phyloP scores from a whole-genome alignment of 1,284 basidiomycete genomes.

The Amylostereum areolatum region DNA sequence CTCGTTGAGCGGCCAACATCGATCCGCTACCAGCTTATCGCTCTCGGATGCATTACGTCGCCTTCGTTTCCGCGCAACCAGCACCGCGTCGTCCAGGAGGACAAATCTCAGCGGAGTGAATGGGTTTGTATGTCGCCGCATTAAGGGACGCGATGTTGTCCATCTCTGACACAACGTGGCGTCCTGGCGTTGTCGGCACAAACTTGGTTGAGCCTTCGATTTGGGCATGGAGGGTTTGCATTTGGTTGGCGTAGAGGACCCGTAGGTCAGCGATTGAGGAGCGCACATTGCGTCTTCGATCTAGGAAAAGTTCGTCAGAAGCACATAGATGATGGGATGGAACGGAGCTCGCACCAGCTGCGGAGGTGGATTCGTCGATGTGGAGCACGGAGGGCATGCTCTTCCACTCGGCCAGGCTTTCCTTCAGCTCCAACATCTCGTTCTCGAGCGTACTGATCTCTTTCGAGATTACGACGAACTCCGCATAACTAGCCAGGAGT shows the following conservation, averaged over 20 bases:
- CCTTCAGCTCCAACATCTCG: slow-evolving; percentile 96
- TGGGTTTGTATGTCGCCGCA: slow-evolving; percentile 91
- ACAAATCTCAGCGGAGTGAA: slow-evolving; percentile 87
- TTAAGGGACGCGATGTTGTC: slow-evolving; percentile 85
- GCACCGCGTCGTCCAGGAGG: slow-evolving; percentile 85
- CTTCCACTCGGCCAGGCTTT: slow-evolving; percentile 91
- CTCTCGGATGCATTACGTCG: slow-evolving; percentile 41
- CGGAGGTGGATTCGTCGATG: slow-evolving; percentile 71
- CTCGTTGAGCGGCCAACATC: slow-evolving; percentile 89
- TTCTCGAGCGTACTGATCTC: slow-evolving; percentile 96
- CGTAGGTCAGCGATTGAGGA: slow-evolving; percentile 92
- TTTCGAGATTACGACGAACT: slow-evolving; percentile 95
- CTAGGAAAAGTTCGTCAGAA: slow-evolving; percentile 19
- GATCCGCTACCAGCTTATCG: slow-evolving; percentile 82
- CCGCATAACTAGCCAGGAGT: slow-evolving; percentile 67
- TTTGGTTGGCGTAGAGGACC: slow-evolving; percentile 90
- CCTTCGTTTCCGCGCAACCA: slow-evolving; percentile 70
- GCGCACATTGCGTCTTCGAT: slow-evolving; percentile 65
- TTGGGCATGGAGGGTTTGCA: slow-evolving; percentile 85
- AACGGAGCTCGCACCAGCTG: slow-evolving; percentile 34
- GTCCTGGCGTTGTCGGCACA: slow-evolving; percentile 82
- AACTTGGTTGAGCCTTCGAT: slow-evolving; percentile 98
- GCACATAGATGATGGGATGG: not conserved
- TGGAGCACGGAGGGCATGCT: slow-evolving; percentile 89
- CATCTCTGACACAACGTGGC: slow-evolving; percentile 87